phyloP scores from a whole-genome alignment of 176 grass and related monocot species.

The Neostapfia colusana region DNA sequence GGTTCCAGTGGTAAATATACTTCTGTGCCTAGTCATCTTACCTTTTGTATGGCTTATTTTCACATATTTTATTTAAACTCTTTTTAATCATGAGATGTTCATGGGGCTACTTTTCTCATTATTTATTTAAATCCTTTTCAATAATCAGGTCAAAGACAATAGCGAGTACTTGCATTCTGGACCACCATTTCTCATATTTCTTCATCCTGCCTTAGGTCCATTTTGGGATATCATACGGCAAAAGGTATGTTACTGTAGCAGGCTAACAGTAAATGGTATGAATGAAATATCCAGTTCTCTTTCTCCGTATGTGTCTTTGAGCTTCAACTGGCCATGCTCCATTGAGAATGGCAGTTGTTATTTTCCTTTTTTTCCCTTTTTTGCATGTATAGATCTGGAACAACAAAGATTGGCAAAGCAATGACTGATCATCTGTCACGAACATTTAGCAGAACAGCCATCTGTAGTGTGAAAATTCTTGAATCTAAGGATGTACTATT shows the following conservation, averaged over 20 bases:
- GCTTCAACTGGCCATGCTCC: background rate
- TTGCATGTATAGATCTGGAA: slow-evolving; percentile 5
- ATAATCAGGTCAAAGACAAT: slow-evolving; percentile 81
- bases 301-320: slow-evolving; percentile 12
- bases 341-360: background rate
- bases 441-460: slow-evolving; percentile 8
- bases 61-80: slow-evolving; percentile 9
- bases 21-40: background rate
- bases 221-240: slow-evolving; percentile 85
- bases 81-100: slow-evolving; percentile 11
- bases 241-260: slow-evolving; percentile 62
- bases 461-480: background rate
- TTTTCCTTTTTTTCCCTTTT: background rate
- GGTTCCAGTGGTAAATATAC: slow-evolving; percentile 68
- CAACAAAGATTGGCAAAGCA: background rate
- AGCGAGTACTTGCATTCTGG: slow-evolving; percentile 64
- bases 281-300: background rate
- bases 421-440: background rate
- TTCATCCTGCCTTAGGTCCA: slow-evolving; percentile 96
- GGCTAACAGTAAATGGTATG: background rate
- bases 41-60: slow-evolving; percentile 25
- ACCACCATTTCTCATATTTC: slow-evolving; percentile 91
- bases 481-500: background rate
- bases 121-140: slow-evolving; percentile 30
- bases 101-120: slow-evolving; percentile 6